These are phyloP conservation scores for Oryza meyeriana DNA, from an alignment of 176 grass and related monocot species.

Conservation along the genomic window DNA sequence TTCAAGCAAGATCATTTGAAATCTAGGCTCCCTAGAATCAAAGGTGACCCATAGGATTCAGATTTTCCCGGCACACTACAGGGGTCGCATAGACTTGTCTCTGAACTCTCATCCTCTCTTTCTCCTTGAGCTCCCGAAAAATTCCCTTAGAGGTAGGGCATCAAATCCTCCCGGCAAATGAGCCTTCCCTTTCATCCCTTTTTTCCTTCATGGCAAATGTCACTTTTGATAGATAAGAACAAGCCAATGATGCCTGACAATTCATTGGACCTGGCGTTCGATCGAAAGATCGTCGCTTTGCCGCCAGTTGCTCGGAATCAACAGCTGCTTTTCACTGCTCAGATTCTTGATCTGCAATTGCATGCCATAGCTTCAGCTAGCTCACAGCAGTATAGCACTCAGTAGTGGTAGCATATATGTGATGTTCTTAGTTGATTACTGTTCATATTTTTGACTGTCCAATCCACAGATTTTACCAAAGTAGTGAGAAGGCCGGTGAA, in stretches of 20 bases:
- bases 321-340: not conserved
- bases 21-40: not conserved
- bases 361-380: not conserved
- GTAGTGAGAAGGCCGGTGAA: not conserved
- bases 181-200: slow-evolving; percentile 33
- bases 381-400: not conserved
- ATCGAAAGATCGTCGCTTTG: not conserved
- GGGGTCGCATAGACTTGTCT: slow-evolving; percentile 25
- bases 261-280: not conserved
- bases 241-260: not conserved
- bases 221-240: slow-evolving; percentile 40
- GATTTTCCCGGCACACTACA: slow-evolving; percentile 23
- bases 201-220: slow-evolving; percentile 17
- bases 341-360: not conserved
- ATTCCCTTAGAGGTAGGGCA: slow-evolving; percentile 15
- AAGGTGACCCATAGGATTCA: slow-evolving; percentile 12
- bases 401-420: slow-evolving; percentile 13
- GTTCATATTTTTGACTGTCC: not conserved
- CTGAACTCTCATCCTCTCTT: slow-evolving; percentile 44
- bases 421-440: slow-evolving; percentile 19
- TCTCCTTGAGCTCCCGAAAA: not conserved
- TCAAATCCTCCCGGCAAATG: slow-evolving; percentile 21
- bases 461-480: slow-evolving; percentile 16
- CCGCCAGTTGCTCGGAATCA: slow-evolving; percentile 28
- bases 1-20: not conserved